phyloP scores from a whole-genome alignment of 108 stramenopile species.

The Fragilariopsis cylindrus region DNA sequence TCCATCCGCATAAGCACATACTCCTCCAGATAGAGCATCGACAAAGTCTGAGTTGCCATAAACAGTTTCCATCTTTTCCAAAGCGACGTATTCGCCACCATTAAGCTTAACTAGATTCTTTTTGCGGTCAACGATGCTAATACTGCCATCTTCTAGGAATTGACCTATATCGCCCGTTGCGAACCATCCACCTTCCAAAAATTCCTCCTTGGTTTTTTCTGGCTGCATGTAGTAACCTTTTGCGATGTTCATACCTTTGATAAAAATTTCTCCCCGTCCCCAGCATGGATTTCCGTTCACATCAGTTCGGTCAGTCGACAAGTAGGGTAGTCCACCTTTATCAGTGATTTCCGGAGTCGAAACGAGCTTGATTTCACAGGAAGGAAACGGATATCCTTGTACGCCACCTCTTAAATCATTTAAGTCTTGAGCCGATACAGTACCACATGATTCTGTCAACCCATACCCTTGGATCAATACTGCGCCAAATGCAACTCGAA shows the following conservation, averaged over 20 bases:
- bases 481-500: slow-evolving; percentile 23
- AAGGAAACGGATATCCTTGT: slow-evolving; percentile 28
- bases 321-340: slow-evolving; percentile 27
- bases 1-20: slow-evolving; percentile 32
- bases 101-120: slow-evolving; percentile 69
- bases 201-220: slow-evolving; percentile 47
- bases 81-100: slow-evolving; percentile 60
- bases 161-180: slow-evolving; percentile 49
- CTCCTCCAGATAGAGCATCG: neutral
- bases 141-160: slow-evolving; percentile 32
- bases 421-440: slow-evolving; percentile 14
- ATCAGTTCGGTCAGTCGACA: slow-evolving; percentile 25
- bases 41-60: slow-evolving; percentile 22
- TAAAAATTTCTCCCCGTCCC: slow-evolving; percentile 47
- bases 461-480: slow-evolving; percentile 42
- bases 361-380: slow-evolving; percentile 27
- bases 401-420: slow-evolving; percentile 25
- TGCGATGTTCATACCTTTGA: slow-evolving; percentile 33
- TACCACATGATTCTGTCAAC: slow-evolving; percentile 40
- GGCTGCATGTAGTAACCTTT: slow-evolving; percentile 46
- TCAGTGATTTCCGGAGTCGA: slow-evolving; percentile 31
- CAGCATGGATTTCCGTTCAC: slow-evolving; percentile 18
- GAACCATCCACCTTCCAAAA: slow-evolving; percentile 41
- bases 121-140: slow-evolving; percentile 46
- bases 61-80: slow-evolving; percentile 35